Evolutionary conservation across 2,329 filamentous ascomycete species (phyloP), one percentile per base, ranked within the genome.

Genomic region (Talaromyces sp.): DNA sequence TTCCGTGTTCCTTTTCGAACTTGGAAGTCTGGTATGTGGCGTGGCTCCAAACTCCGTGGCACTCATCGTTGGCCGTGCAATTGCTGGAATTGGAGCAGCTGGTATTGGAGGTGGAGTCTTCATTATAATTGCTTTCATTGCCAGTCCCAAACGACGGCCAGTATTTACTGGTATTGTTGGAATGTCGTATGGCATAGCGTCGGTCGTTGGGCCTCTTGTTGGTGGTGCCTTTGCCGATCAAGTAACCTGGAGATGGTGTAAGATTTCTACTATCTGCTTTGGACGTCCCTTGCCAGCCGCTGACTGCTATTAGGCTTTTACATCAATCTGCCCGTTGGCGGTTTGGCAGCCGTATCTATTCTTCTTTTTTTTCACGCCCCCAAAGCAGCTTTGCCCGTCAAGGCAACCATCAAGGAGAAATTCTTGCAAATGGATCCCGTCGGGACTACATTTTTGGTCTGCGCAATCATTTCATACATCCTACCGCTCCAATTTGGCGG

Each of bases 131-230:
- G 72, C 67, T 7, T 68, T 68, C 31, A 25, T 49, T 56, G 13
- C 40, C 22, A 51, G 43, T n/a, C 43, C 6, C 0, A 10, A 22
- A 34, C 29, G 27, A 34, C 7, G 47, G 31, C 62, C 17, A 31
- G 3, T 56, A 1, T 53, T n/a, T 2, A 31, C 43, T 5, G 54
- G 49, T 5, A 5, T 54, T 5, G 27, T 54, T 22, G 51, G 56
- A 10, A 8, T 17, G 19, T 22, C 27, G 13, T 69, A 82, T 79
- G 69, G 81, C 80, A 1, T 34, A 82, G 36, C 81, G 3, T 73
- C 70, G 61, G 80, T 84, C 13, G 76, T 79, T 25, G 83, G 83
- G n/a, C 82, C 82, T 11, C 74, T 84, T 53, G 65, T 82, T 71
- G 80, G 79, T 56, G 79, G 79, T 62, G 77, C 76, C 43, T 81